Evolutionary conservation across 805 yeast genomes (phyloP).

Genomic region (Sugiyamaella americana): DNA sequence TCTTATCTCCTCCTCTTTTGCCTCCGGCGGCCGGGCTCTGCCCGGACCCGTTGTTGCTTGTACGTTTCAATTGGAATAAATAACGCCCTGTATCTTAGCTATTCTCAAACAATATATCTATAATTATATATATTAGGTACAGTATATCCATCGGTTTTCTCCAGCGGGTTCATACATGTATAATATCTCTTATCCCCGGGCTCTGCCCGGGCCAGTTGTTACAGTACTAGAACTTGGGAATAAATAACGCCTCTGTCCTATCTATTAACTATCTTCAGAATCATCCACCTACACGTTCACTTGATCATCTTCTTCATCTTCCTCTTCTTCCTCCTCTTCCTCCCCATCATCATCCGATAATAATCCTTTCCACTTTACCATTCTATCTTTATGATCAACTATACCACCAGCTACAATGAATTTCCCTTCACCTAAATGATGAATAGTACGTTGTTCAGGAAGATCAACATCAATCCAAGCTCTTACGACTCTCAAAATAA

Average conservation of each 20-base stretch:
- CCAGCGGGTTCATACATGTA: not conserved
- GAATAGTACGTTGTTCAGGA: constrained; percentile 9
- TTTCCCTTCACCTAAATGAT: constrained; percentile 13
- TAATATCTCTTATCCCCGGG: too few species aligned
- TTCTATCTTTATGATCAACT: constrained; percentile 8
- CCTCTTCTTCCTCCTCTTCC: constrained; percentile 2
- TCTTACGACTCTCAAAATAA: constrained; percentile 9
- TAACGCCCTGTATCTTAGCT: too few species aligned
- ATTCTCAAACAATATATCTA: too few species aligned
- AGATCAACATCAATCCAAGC: constrained; percentile 8
- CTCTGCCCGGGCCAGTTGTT: too few species aligned
- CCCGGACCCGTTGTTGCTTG: not conserved
- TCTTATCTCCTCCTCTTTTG: not conserved
- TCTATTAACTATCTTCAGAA: too few species aligned
- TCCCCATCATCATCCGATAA: constrained; percentile 7
- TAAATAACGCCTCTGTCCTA: too few species aligned
- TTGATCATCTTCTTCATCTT: not conserved
- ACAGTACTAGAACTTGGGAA: too few species aligned
- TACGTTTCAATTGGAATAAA: not conserved
- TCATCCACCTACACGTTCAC: too few species aligned
- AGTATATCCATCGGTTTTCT: too few species aligned
- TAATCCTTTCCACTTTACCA: constrained; percentile 14
- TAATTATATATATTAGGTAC: too few species aligned
- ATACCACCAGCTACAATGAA: constrained; percentile 8
- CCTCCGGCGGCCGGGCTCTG: not conserved